A percentile compares a stretch with the other conserved stretches of the same genome.
phyloP scores from a whole-genome alignment of 345 rosid species.

The Citrus sp. region DNA sequence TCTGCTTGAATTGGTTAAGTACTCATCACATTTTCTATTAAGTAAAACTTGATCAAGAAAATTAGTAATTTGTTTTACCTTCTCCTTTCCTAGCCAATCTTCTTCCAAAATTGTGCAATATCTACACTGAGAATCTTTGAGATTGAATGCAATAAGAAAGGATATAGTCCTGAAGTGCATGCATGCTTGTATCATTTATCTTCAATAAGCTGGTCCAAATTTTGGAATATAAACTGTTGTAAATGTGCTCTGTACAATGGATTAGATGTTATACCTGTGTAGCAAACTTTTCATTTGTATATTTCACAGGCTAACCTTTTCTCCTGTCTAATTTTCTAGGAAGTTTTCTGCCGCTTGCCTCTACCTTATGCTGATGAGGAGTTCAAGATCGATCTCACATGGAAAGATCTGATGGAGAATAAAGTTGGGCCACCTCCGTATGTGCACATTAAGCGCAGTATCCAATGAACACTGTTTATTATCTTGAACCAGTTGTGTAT shows the following conservation, averaged over 20 bases:
- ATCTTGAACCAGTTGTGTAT: background rate
- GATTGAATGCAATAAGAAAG: background rate
- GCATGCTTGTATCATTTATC: background rate
- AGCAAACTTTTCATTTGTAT: background rate
- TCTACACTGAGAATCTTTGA: background rate
- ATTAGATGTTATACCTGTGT: background rate
- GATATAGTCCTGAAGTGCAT: background rate
- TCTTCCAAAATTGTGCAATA: background rate
- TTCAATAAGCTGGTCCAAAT: background rate
- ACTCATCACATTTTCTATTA: background rate
- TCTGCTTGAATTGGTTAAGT: background rate
- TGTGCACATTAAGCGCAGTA: slow-evolving; percentile 91
- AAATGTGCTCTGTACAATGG: background rate
- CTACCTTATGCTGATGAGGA: slow-evolving; percentile 78
- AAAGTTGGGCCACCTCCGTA: slow-evolving; percentile 79
- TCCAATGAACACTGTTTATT: slow-evolving; percentile 41
- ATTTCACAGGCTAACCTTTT: slow-evolving; percentile 20
- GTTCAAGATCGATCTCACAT: slow-evolving; percentile 71
- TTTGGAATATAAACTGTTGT: background rate
- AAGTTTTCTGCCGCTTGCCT: slow-evolving; percentile 72
- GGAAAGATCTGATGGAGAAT: slow-evolving; percentile 50
- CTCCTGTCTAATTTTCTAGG: slow-evolving; percentile 36
- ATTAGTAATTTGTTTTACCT: background rate
- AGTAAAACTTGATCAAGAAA: background rate
- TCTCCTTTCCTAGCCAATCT: background rate